Conservation (phyloP, 495 filamentous ascomycete genomes). For the Neurospora sp. region DNA sequence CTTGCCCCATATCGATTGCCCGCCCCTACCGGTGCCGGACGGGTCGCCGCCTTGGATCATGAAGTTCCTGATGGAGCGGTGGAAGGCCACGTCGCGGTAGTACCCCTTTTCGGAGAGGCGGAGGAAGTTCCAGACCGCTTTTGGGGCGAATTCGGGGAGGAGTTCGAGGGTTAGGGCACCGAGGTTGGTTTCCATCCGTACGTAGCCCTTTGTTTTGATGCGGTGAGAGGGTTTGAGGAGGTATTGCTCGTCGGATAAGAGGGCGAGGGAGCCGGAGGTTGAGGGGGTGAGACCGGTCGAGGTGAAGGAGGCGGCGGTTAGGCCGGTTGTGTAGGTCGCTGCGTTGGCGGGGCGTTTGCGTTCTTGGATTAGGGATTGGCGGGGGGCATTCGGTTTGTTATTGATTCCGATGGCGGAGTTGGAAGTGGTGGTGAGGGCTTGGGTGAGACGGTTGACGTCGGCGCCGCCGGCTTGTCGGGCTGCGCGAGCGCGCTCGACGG, state of each 20-base stretch:
- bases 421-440: slow-evolving; percentile 34
- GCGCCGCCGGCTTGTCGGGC: slow-evolving; percentile 34
- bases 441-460: slow-evolving; percentile 39
- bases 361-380: slow-evolving; percentile 31
- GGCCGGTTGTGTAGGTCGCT: slow-evolving; percentile 80
- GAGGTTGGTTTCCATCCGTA: slow-evolving; percentile 70
- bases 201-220: slow-evolving; percentile 84
- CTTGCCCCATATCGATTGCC: slow-evolving; percentile 78
- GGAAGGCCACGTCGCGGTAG: slow-evolving; percentile 73
- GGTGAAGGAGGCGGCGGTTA: slow-evolving; percentile 88
- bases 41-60: slow-evolving; percentile 99
- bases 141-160: slow-evolving; percentile 80
- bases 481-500: slow-evolving; percentile 70
- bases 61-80: slow-evolving; percentile 88
- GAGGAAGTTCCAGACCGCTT: slow-evolving; percentile 94
- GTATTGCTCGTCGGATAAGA: slow-evolving; percentile 87
- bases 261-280: slow-evolving; percentile 72
- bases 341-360: slow-evolving; percentile 66
- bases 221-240: slow-evolving; percentile 75
- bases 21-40: slow-evolving; percentile 81
- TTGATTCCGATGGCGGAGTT: too few relatives aligned
- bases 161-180: slow-evolving; percentile 83
- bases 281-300: slow-evolving; percentile 88
- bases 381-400: too few relatives aligned
- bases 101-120: slow-evolving; percentile 81